A percentile compares a stretch with the other conserved stretches of the same genome.
These are phyloP conservation scores for Paramecium octaurelia DNA, from an alignment of 73 alveolate species.

Conservation along the genomic window DNA sequence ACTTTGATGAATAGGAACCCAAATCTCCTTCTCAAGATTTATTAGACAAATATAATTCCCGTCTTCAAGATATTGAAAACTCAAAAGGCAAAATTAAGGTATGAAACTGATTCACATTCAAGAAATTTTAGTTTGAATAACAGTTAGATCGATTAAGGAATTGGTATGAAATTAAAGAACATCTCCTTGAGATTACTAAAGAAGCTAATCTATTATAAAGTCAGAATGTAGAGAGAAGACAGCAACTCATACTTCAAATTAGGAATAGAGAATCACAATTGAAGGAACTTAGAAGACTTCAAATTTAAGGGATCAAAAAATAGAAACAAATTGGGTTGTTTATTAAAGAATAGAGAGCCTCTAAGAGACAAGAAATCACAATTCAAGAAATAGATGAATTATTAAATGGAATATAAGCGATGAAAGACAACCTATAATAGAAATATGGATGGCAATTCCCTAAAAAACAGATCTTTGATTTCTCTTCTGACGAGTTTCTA, in stretches of 20 bases:
- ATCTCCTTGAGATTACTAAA: background rate
- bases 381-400: background rate
- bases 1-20: background rate
- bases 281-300: background rate
- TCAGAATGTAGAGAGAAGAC: background rate
- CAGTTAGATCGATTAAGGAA: background rate
- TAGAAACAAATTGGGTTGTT: background rate
- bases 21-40: background rate
- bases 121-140: background rate
- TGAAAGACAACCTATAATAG: background rate
- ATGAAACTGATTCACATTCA: background rate
- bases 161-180: slow-evolving; percentile 5
- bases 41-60: background rate
- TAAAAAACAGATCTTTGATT: background rate
- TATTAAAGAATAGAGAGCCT: background rate
- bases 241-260: background rate
- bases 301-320: background rate
- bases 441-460: background rate
- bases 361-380: background rate
- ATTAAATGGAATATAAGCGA: background rate
- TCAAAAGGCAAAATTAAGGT: background rate
- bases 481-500: background rate
- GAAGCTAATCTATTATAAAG: background rate
- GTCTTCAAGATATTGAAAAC: background rate
- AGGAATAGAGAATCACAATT: background rate